These are phyloP conservation scores for Azolla pinnata DNA, from an alignment of 75 land plant genomes.

Conservation along the genomic window DNA sequence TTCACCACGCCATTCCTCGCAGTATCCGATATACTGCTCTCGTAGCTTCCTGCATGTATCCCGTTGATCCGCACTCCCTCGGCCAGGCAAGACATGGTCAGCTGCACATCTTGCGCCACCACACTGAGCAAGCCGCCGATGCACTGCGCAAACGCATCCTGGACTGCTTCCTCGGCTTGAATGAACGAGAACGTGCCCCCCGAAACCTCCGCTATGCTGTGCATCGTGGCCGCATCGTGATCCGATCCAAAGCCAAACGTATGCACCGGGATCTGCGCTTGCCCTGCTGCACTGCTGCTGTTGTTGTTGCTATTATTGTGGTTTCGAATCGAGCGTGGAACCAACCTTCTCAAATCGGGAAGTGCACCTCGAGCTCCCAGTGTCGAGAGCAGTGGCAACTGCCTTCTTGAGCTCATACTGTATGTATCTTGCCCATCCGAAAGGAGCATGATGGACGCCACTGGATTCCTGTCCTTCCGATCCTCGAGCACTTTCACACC, in stretches of 20 bases:
- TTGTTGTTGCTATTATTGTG: too few relatives aligned
- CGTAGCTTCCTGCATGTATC: conserved; percentile 73
- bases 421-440: conserved; percentile 90
- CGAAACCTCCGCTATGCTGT: conserved; percentile 59
- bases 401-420: conserved; percentile 20
- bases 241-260: conserved; percentile 90
- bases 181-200: conserved; percentile 95
- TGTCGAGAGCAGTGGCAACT: conserved; percentile 3
- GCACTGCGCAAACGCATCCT: conserved; percentile 97
- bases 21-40: conserved; percentile 20
- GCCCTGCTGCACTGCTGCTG: conserved; percentile 9
- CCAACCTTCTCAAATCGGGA: conserved; percentile 30
- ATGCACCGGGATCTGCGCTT: conserved; percentile 58
- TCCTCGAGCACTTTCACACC: conserved; percentile 39
- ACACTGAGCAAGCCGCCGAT: conserved; percentile 90
- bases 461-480: conserved; percentile 28
- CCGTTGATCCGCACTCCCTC: conserved; percentile 25
- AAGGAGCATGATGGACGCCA: conserved; percentile 37
- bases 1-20: conserved; percentile 37
- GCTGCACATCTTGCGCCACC: conserved; percentile 65
- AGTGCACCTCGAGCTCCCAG: too few relatives aligned
- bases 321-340: conserved; percentile 43
- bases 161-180: conserved; percentile 68
- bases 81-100: conserved; percentile 30
- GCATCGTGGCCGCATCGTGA: conserved; percentile 80